A percentile compares a stretch with the other conserved stretches of the same genome.
Evolutionary conservation across 805 yeast species (phyloP).

Genomic region (Kazachstania psychrophila): DNA sequence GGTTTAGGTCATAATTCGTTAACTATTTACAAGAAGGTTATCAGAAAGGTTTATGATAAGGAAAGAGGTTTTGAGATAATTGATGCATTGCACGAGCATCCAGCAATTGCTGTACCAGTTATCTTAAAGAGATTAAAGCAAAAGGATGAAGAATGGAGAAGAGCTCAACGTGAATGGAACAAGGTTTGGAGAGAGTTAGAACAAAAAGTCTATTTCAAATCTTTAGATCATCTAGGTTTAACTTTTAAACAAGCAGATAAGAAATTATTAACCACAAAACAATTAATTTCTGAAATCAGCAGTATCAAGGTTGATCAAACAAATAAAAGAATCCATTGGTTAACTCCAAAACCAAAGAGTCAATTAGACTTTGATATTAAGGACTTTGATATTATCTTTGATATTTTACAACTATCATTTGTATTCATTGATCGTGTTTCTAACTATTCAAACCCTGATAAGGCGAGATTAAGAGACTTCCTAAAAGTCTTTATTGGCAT

Average conservation of each 20-base stretch:
- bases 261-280: conserved; percentile 81
- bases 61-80: conserved; percentile 95
- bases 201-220: conserved; percentile 86
- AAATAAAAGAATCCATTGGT: conserved; percentile 77
- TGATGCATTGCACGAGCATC: conserved; percentile 90
- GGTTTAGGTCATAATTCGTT: conserved; percentile 88
- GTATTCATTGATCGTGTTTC: conserved; percentile 60
- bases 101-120: conserved; percentile 90
- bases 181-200: conserved; percentile 98
- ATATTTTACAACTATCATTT: conserved; percentile 58
- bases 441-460: conserved; percentile 70
- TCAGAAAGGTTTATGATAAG: conserved; percentile 84
- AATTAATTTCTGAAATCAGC: conserved; percentile 81
- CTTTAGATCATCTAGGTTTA: conserved; percentile 89
- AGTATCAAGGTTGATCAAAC: conserved; percentile 86
- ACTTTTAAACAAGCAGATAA: conserved; percentile 96
- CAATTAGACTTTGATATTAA: conserved; percentile 53
- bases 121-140: conserved; percentile 88
- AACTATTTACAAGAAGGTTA: conserved; percentile 88
- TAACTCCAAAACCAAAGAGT: conserved; percentile 78
- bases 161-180: conserved; percentile 97
- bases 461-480: conserved; percentile 65
- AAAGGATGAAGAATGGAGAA: conserved; percentile 97
- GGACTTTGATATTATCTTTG: conserved; percentile 63
- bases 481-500: conserved; percentile 59